A percentile compares a stretch with the other conserved stretches of the same genome.
Conservation (phyloP, 108 stramenopile genomes). For the Pinguiococcus pyrenoidosus region DNA sequence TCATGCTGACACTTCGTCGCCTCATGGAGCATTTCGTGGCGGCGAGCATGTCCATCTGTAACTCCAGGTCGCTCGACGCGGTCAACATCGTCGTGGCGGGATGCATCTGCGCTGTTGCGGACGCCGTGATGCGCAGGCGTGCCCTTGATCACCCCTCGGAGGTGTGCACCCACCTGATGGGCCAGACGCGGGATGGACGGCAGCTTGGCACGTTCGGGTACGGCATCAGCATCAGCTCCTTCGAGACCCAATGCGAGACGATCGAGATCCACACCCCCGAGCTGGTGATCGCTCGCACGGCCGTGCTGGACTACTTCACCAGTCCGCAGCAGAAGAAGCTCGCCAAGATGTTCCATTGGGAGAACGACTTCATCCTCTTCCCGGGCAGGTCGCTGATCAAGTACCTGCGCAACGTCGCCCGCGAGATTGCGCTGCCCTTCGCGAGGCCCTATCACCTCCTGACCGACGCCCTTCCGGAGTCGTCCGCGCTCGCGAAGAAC, state of each 20-base stretch:
- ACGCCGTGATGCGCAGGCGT: constrained; percentile 15
- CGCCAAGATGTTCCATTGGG: constrained; percentile 19
- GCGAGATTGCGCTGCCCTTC: constrained; percentile 5
- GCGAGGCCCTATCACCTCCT: neutral
- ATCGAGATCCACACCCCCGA: constrained; percentile 18
- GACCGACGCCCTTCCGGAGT: neutral
- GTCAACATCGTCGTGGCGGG: constrained; percentile 11
- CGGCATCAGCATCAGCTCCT: constrained; percentile 12
- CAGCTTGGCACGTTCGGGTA: constrained; percentile 14
- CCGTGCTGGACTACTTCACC: constrained; percentile 20
- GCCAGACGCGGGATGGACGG: constrained; percentile 1
- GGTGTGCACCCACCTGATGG: constrained; percentile 11
- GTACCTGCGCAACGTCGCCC: constrained; percentile 14
- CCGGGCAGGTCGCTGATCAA: constrained; percentile 6
- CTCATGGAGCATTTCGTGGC: constrained; percentile 23
- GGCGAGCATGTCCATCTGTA: constrained; percentile 12
- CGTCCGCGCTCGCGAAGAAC: constrained; percentile 14
- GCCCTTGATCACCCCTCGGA: constrained; percentile 16
- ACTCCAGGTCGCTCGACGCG: constrained; percentile 16
- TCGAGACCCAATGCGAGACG: constrained; percentile 19
- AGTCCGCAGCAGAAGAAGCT: constrained; percentile 5
- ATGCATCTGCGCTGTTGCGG: constrained; percentile 9
- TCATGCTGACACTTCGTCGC: constrained; percentile 10
- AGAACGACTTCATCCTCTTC: constrained; percentile 1
- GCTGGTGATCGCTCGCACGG: constrained; percentile 6